Evolutionary conservation across 2,329 filamentous ascomycete genomes (phyloP).

Genomic region (Paecilomyces sp.): DNA sequence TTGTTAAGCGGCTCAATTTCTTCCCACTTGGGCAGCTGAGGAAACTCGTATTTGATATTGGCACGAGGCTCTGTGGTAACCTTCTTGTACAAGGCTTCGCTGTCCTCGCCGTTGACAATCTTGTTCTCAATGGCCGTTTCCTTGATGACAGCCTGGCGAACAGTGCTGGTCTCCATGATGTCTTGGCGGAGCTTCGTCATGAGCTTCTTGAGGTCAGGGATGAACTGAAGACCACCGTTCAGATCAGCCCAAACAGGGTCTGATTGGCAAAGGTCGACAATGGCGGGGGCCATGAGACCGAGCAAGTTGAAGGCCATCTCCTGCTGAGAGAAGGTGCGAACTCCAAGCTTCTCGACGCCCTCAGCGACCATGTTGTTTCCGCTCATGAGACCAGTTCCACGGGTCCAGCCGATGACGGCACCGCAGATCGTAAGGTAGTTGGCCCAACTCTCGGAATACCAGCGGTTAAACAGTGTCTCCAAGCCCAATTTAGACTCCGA

Average conservation of each 20-base stretch:
- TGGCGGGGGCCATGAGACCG: slow-evolving; percentile 86
- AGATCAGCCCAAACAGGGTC: slow-evolving; percentile 96
- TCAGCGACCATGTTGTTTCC: slow-evolving; percentile 97
- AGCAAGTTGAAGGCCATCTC: slow-evolving; percentile 99
- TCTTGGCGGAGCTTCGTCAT: slow-evolving; percentile 93
- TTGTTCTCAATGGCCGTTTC: slow-evolving; percentile 96
- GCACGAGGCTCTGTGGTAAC: slow-evolving; percentile 87
- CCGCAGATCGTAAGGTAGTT: slow-evolving; percentile 98
- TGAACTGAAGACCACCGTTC: slow-evolving; percentile 95
- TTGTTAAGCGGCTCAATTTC: slow-evolving; percentile 85
- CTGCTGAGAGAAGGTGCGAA: slow-evolving; percentile 96
- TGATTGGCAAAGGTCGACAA: slow-evolving; percentile 90
- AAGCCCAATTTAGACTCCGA: slow-evolving; percentile 96
- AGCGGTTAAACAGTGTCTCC: slow-evolving; percentile 96
- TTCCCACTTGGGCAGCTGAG: slow-evolving; percentile 79
- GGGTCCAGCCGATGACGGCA: slow-evolving; percentile 98
- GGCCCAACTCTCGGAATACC: slow-evolving; percentile 95
- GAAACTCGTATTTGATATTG: slow-evolving; percentile 98
- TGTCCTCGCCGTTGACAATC: slow-evolving; percentile 88
- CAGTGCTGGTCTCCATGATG: slow-evolving; percentile 89
- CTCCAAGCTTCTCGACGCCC: slow-evolving; percentile 91
- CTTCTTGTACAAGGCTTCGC: slow-evolving; percentile 90
- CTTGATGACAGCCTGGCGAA: slow-evolving; percentile 87
- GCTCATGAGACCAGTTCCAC: slow-evolving; percentile 95
- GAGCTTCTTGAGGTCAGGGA: slow-evolving; percentile 86